Evolutionary conservation across 345 rosid genomes (phyloP), one percentile per base, ranked within the genome.

Genomic region (Acer saccharum): DNA sequence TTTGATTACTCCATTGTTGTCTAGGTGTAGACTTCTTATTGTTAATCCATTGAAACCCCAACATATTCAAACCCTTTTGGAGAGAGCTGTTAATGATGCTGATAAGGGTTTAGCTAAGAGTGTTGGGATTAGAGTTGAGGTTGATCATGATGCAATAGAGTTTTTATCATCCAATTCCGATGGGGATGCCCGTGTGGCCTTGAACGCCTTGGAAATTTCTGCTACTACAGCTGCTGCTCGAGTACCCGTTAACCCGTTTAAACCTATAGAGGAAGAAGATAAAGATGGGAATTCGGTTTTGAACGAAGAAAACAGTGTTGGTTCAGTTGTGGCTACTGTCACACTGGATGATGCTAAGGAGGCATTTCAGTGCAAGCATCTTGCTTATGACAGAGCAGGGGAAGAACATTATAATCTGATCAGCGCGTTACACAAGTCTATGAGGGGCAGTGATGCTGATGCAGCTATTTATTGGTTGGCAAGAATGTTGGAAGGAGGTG

Each of bases 401-500:
- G 97, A 92, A 2, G 95, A 94, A 73, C 98, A 94, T 76, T 94
- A 90, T 79, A 94, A 94, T 76, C 76, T 94, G 58, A 90, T 94
- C 35, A 94, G 95, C 39, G 98, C 97, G 0, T 86, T 94, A 55
- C 97, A 92, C 83, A 94, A 94, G 87, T 94, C 97, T 7, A 90
- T 94, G 94, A 81, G 95, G 65, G 97, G 97, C 68, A 88, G 83
- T 72, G 92, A 94, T 64, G 92, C 94, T 16, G 84, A 92, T 80
- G 97, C 97, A 16, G 87, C 98, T 11, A 85, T 94, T 35, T 94
- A 92, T 81, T 94, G 97, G 98, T 62, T 94, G 76, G 93, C 86
- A 2, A 83, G 98, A 69, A 94, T 94, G 98, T 77, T 94, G 13
- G 95, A 92, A 72, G 98, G 91, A 61, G 97, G 98, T 0, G 95